These are phyloP conservation scores for Solanum tarijense DNA, from an alignment of 257 asterid genomes.

Conservation along the genomic window DNA sequence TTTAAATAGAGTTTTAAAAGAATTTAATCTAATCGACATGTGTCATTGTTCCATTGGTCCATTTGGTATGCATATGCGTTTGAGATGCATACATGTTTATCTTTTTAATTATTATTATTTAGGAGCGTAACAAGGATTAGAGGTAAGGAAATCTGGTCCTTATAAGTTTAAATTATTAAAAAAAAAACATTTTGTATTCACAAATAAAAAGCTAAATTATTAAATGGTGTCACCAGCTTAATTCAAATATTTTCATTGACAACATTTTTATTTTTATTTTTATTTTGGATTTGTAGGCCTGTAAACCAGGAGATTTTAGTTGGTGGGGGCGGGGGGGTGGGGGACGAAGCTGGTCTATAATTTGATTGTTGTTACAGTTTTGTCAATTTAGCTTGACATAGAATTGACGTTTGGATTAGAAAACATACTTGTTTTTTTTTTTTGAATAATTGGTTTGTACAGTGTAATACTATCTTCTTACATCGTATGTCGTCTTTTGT, in stretches of 20 bases:
- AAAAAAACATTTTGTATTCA: not conserved
- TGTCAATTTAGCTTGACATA: not conserved
- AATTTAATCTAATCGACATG: too few species aligned
- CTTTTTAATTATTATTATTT: too few species aligned
- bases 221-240: not conserved
- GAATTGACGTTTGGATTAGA: not conserved
- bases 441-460: not conserved
- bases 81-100: too few species aligned
- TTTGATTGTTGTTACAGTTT: not conserved
- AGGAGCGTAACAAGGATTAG: not conserved
- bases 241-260: not conserved
- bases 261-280: not conserved
- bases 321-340: not conserved
- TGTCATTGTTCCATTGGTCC: too few species aligned
- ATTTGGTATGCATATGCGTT: too few species aligned
- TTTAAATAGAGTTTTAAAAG: too few species aligned
- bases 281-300: not conserved
- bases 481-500: not conserved
- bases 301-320: not conserved
- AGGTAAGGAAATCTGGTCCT: not conserved
- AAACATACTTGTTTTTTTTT: not conserved
- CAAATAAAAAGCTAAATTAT: not conserved
- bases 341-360: not conserved
- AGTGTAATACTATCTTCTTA: not conserved
- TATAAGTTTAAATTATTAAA: not conserved